phyloP scores from a whole-genome alignment of 108 stramenopile species.

The Nitzschia putrida region DNA sequence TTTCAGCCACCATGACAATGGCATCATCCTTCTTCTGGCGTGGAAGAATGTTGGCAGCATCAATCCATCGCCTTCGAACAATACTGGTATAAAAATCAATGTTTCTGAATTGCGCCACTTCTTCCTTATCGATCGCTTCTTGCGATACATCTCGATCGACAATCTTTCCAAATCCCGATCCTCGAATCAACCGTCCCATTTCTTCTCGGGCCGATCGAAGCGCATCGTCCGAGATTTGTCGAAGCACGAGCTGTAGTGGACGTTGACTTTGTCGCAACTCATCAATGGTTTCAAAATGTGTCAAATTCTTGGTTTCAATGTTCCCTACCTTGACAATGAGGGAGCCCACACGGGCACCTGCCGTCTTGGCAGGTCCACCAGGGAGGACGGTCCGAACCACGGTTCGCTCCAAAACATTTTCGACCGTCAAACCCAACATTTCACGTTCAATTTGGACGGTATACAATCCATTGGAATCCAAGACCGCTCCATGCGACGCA shows the following conservation, averaged over 20 bases:
- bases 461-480: slow-evolving; percentile 53
- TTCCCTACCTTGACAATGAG: slow-evolving; percentile 83
- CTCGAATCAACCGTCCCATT: slow-evolving; percentile 85
- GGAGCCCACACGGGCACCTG: slow-evolving; percentile 80
- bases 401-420: slow-evolving; percentile 88
- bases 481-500: slow-evolving; percentile 1
- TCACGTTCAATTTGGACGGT: slow-evolving; percentile 74
- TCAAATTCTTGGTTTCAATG: slow-evolving; percentile 78
- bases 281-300: slow-evolving; percentile 91
- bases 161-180: slow-evolving; percentile 59
- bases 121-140: background rate
- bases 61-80: slow-evolving; percentile 43
- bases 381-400: slow-evolving; percentile 83
- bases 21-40: slow-evolving; percentile 61
- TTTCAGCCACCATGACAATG: slow-evolving; percentile 64
- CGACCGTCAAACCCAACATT: slow-evolving; percentile 89
- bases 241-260: slow-evolving; percentile 73
- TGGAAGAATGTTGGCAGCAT: slow-evolving; percentile 31
- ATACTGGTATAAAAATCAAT: slow-evolving; percentile 44
- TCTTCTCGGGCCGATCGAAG: slow-evolving; percentile 76
- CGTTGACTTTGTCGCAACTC: slow-evolving; percentile 82
- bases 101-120: slow-evolving; percentile 5
- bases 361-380: slow-evolving; percentile 79
- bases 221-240: slow-evolving; percentile 64
- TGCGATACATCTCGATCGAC: slow-evolving; percentile 26